Evolutionary conservation across 2,329 filamentous ascomycete genomes (phyloP), one percentile per base, ranked within the genome.

Genomic region (Zasmidium cellare): DNA sequence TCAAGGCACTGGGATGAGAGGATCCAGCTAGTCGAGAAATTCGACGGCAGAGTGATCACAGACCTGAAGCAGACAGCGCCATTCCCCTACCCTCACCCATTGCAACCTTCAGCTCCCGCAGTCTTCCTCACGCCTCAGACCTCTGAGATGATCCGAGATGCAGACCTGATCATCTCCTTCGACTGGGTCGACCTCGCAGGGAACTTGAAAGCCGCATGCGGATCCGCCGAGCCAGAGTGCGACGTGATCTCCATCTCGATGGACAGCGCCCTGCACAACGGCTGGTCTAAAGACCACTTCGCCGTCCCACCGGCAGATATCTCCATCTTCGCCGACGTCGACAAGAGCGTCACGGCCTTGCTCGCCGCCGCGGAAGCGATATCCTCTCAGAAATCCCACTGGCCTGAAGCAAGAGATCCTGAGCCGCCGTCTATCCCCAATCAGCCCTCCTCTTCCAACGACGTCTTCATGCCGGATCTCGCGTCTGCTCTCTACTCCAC

Each of bases 251-350:
- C 62, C 25, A 24, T 62, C 19, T 56, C 51, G 20, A 20, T 64
- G 25, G 62, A 64, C 23, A 55, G 55, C n/a, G 54, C 53, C 9
- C 52, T 64, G 2, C 62, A 64, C 46, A 64, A 64, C 28, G 62
- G 62, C n/a, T 64, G 59, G 62, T 60, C 57, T 9, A 64, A 64
- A 41, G 62, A 64, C 18, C 62, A 62, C 41, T 64, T 64, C 35
- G 62, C 59, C 1, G 48, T 62, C 24, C 55, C 62, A 9, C 59
- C 57, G 3, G 59, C 56, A 2, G 62, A 64, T 45, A 55, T 62
- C 23, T 20, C 46, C 9, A 53, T 64, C 14, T 48, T 55, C 23
- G 62, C 62, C 11, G 62, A 64, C 45, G 53, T 57, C 9, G 57
- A 62, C 35, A 56, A 53, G 41, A 60, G 55, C 31, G 11, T 64